phyloP scores from a whole-genome alignment of 345 rosid species.

The Eucalyptus pauciflora region DNA sequence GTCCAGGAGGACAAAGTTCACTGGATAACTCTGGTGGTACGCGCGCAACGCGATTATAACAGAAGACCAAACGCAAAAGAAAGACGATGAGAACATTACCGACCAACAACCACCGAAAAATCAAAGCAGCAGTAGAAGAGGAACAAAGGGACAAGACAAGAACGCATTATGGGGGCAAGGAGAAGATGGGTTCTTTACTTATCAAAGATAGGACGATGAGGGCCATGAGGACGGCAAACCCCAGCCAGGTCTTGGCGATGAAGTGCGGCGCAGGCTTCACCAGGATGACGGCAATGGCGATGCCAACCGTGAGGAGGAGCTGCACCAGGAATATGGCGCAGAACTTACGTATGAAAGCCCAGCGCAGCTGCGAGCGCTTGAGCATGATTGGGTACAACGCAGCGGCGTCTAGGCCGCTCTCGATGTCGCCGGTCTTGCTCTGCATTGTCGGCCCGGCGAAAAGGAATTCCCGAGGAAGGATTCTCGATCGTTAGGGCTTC shows the following conservation, averaged over 20 bases:
- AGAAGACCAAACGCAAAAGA: background rate
- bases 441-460: background rate
- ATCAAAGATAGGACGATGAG: slow-evolving; percentile 23
- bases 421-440: background rate
- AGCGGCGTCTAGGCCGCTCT: background rate
- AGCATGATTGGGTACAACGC: background rate
- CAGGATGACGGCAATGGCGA: slow-evolving; percentile 27
- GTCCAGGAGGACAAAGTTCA: slow-evolving; percentile 33
- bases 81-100: too few species aligned
- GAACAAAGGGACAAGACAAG: background rate
- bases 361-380: slow-evolving; percentile 41
- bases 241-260: slow-evolving; percentile 14
- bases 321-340: slow-evolving; percentile 39
- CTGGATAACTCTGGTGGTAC: slow-evolving; percentile 42
- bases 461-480: too few species aligned
- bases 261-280: slow-evolving; percentile 23
- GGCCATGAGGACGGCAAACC: slow-evolving; percentile 14
- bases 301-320: slow-evolving; percentile 22
- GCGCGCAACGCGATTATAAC: slow-evolving; percentile 30
- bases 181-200: background rate
- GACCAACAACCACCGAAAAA: too few species aligned
- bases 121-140: background rate
- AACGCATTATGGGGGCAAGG: too few species aligned
- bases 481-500: too few species aligned
- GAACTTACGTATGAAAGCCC: slow-evolving; percentile 57